phyloP scores from a whole-genome alignment of 163 green algal genomes.

The Chlamydomonas reinhardtii region DNA sequence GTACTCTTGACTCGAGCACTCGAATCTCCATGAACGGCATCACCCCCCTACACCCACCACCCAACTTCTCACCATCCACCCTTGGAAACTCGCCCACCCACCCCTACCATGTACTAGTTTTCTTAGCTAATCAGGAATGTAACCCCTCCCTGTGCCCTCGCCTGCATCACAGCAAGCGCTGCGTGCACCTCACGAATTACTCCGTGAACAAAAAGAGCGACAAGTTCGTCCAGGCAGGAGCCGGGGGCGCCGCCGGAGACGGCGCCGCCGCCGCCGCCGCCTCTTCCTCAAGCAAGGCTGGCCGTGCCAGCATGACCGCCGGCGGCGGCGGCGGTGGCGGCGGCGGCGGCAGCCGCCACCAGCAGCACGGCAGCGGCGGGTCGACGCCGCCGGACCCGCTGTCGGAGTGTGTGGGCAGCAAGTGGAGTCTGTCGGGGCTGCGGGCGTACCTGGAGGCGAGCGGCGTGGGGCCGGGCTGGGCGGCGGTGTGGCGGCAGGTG shows the following conservation, averaged over 20 bases:
- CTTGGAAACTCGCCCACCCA: no score
- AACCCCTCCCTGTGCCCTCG: no score
- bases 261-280: neutral
- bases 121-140: no score
- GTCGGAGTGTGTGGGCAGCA: constrained; percentile 44
- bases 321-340: neutral
- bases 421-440: constrained; percentile 72
- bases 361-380: neutral
- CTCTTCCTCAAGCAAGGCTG: neutral
- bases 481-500: constrained; percentile 70
- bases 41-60: no score
- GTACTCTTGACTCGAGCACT: no score
- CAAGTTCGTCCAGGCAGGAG: constrained; percentile 42
- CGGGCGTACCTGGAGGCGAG: constrained; percentile 60
- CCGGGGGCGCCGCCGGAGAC: neutral
- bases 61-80: no score
- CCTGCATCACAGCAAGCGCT: constrained; percentile 47
- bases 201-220: constrained; percentile 83
- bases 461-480: constrained; percentile 52
- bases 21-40: no score
- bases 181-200: constrained; percentile 85
- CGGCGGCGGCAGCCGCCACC: neutral
- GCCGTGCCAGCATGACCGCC: neutral
- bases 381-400: neutral
- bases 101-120: no score